Conservation (phyloP, 495 filamentous ascomycete genomes). For the Aspergillus indologenus region DNA sequence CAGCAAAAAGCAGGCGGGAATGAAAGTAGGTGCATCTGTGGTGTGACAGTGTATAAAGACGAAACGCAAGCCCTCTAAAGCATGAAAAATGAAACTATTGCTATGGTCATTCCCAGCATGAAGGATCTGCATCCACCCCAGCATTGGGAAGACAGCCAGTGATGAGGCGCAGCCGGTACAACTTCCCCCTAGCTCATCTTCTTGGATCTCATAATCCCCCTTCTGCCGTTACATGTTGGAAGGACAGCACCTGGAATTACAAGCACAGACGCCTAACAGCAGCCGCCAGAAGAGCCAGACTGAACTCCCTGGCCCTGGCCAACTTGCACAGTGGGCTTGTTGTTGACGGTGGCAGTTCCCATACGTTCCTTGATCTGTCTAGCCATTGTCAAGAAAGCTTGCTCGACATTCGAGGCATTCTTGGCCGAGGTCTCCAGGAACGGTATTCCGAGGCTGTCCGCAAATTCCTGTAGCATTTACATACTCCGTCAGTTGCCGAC, state of each 20-base stretch:
- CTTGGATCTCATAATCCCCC: neutral
- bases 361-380: slow-evolving; percentile 99
- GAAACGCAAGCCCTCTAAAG: slow-evolving; percentile 42
- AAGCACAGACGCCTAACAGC: slow-evolving; percentile 68
- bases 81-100: slow-evolving; percentile 26
- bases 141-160: slow-evolving; percentile 9
- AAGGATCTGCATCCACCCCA: slow-evolving; percentile 13
- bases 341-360: slow-evolving; percentile 95
- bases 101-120: slow-evolving; percentile 26
- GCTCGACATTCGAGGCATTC: slow-evolving; percentile 98
- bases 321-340: slow-evolving; percentile 96
- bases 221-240: neutral
- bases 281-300: slow-evolving; percentile 83
- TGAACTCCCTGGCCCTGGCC: slow-evolving; percentile 91
- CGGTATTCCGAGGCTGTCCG: slow-evolving; percentile 96
- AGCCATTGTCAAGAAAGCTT: slow-evolving; percentile 99
- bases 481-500: slow-evolving; percentile 17
- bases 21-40: slow-evolving; percentile 7
- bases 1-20: slow-evolving; percentile 3
- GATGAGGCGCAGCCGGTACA: slow-evolving; percentile 3
- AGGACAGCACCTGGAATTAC: slow-evolving; percentile 6
- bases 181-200: slow-evolving; percentile 7
- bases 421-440: slow-evolving; percentile 99
- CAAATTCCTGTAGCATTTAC: slow-evolving; percentile 74
- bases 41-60: slow-evolving; percentile 22